Percentiles rank a stretch among this genome's conserved stretches.
Conservation (phyloP, 352 stramenopile species). For the Globisporangium irregulare region DNA sequence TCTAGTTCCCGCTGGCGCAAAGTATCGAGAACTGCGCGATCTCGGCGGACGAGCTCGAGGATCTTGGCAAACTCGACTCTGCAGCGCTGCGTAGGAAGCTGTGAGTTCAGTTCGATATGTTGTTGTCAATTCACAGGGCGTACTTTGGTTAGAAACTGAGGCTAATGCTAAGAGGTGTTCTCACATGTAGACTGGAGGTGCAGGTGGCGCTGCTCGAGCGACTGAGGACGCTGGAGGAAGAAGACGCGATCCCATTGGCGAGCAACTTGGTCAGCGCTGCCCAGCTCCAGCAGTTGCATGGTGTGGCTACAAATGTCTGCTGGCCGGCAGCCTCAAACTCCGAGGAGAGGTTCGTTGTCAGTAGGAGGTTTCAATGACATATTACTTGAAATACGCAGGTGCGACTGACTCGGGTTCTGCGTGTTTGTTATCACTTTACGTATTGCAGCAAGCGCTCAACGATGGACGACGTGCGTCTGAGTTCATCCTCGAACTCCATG, state of each 20-base stretch:
- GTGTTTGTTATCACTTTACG: neutral
- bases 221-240: constrained; percentile 9
- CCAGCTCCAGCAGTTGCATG: constrained; percentile 1
- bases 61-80: neutral
- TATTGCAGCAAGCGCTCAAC: constrained; percentile 15
- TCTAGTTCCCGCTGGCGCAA: constrained; percentile 27
- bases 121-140: neutral
- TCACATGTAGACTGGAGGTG: constrained; percentile 13
- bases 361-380: neutral
- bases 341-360: constrained; percentile 15
- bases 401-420: neutral
- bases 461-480: constrained; percentile 21
- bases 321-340: constrained; percentile 25
- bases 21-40: constrained; percentile 23
- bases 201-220: constrained; percentile 17
- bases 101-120: constrained; percentile 2
- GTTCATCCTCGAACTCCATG: constrained; percentile 21
- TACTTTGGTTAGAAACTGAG: neutral
- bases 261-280: neutral
- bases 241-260: constrained; percentile 9
- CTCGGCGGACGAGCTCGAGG: constrained; percentile 6
- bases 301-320: constrained; percentile 16
- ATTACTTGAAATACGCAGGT: neutral
- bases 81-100: constrained; percentile 6
- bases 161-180: neutral